Evolutionary conservation across 169 alveolate genomes (phyloP).

Genomic region (Perkinsus olseni): DNA sequence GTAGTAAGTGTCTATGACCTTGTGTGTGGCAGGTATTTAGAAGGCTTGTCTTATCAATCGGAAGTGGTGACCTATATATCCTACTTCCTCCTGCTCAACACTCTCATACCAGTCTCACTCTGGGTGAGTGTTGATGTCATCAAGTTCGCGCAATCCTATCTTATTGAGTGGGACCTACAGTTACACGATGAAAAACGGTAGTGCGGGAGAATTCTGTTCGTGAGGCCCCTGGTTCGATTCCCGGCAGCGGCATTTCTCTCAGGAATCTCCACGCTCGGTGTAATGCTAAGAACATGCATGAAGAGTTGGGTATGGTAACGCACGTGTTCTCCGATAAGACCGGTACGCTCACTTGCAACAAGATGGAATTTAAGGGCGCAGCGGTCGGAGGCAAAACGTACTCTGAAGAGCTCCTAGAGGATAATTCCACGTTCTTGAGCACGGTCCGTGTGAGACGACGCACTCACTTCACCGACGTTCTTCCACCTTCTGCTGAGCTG

Average conservation of each 20-base stretch:
- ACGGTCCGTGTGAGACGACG: not conserved
- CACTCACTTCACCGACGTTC: not conserved
- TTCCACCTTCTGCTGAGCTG: not conserved
- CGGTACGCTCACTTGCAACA: conserved; percentile 94
- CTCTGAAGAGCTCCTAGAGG: not conserved
- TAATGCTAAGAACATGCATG: conserved; percentile 68
- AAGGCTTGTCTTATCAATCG: not conserved
- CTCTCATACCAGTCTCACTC: not conserved
- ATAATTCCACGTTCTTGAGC: not conserved
- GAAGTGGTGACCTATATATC: not conserved
- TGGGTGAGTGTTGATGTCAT: not conserved
- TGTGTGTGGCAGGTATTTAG: not conserved
- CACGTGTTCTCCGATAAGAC: conserved; percentile 95
- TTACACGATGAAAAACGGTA: not conserved
- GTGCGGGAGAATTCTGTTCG: not conserved
- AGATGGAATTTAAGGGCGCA: conserved; percentile 80
- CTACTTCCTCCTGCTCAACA: not conserved
- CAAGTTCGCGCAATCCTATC: not conserved
- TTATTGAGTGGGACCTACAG: not conserved
- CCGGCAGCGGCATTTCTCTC: not conserved
- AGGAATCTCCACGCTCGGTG: conserved; percentile 1
- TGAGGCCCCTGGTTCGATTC: not conserved
- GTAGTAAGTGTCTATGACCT: too few relatives aligned
- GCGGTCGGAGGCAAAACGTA: not conserved
- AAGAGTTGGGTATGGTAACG: conserved; percentile 91